phyloP scores from a whole-genome alignment of 176 grass and related monocot species.

The Dendrocalamus sinicus region DNA sequence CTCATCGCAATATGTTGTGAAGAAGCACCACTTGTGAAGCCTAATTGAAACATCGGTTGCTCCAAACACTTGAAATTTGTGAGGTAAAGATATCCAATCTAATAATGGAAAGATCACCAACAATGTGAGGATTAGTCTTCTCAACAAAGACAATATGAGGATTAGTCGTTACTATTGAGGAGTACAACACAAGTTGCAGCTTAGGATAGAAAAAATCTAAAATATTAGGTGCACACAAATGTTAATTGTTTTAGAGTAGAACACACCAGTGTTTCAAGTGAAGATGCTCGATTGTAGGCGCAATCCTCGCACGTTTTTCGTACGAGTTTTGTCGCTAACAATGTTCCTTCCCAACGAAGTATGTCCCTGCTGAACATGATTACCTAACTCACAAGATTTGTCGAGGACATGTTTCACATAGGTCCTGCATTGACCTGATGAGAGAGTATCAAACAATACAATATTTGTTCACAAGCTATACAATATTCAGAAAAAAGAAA shows the following conservation, averaged over 20 bases:
- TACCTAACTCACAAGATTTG: slow-evolving; percentile 6
- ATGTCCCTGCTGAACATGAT: slow-evolving; percentile 65
- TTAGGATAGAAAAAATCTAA: background rate
- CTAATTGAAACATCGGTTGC: slow-evolving; percentile 88
- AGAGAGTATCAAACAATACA: background rate
- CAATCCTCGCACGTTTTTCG: slow-evolving; percentile 83
- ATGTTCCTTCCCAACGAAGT: slow-evolving; percentile 95
- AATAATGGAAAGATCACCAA: slow-evolving; percentile 33
- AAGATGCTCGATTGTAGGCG: slow-evolving; percentile 93
- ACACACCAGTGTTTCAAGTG: slow-evolving; percentile 90
- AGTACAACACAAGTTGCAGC: background rate
- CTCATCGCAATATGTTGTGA: slow-evolving; percentile 83
- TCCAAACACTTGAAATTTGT: slow-evolving; percentile 88
- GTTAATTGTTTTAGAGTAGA: background rate
- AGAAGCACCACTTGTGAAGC: slow-evolving; percentile 88
- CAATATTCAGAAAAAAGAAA: background rate
- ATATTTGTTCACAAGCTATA: slow-evolving; percentile 9
- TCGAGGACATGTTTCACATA: background rate
- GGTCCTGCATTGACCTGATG: background rate
- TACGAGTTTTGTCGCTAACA: slow-evolving; percentile 89
- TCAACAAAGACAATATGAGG: background rate
- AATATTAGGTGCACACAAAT: slow-evolving; percentile 10
- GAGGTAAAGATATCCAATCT: slow-evolving; percentile 97
- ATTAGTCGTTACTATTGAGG: background rate
- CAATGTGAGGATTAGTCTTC: background rate